These are phyloP conservation scores for Mycena sanguinolenta DNA, from an alignment of 768 basidiomycete genomes.

Conservation along the genomic window DNA sequence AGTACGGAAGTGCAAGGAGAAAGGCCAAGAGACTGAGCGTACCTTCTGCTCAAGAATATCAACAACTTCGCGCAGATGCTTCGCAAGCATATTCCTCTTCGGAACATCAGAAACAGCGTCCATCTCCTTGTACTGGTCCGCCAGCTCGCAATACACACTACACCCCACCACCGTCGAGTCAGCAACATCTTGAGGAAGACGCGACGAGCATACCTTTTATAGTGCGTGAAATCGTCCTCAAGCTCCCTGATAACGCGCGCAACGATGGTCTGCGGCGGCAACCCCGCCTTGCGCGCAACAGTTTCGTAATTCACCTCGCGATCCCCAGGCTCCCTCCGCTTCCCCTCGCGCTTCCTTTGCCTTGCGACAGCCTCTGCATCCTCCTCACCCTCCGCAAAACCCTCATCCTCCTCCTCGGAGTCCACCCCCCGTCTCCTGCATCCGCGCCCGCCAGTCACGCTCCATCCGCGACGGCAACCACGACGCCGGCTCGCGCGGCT, in stretches of 20 bases:
- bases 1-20: too few species aligned
- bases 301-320: conserved; percentile 42
- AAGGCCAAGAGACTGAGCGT: too few species aligned
- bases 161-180: conserved; percentile 20
- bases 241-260: conserved; percentile 87
- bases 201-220: conserved; percentile 83
- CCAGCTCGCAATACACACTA: conserved; percentile 91
- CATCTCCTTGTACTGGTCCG: conserved; percentile 93
- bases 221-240: conserved; percentile 95
- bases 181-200: conserved; percentile 9
- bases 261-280: conserved; percentile 92
- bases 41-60: conserved; percentile 95
- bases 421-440: conserved; percentile 35
- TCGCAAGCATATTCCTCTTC: conserved; percentile 88
- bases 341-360: conserved; percentile 42
- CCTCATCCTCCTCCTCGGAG: conserved; percentile 32
- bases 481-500: conserved; percentile 17
- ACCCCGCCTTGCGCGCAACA: conserved; percentile 51
- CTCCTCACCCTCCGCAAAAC: conserved; percentile 55
- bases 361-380: conserved; percentile 36
- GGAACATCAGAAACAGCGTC: conserved; percentile 85
- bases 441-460: conserved; percentile 19
- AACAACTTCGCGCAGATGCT: conserved; percentile 91
- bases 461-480: conserved; percentile 42
- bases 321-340: conserved; percentile 47